Base-by-base conservation (phyloP, 106 monocot genomes). In the Phalaenopsis aphrodite region DNA sequence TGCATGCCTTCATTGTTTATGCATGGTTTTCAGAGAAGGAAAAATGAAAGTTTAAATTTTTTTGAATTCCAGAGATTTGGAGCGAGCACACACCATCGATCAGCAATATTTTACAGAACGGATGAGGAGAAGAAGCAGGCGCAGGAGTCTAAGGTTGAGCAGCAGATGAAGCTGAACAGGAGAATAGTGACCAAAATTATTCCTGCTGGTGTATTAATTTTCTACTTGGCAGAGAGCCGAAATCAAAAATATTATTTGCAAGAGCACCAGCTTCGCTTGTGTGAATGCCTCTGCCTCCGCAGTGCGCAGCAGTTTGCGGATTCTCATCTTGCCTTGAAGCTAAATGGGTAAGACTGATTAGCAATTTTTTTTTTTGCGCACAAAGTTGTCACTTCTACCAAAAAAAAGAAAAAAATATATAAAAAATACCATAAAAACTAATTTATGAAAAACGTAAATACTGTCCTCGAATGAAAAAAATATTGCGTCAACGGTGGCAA, bases 101-200 rank as follows among this genome's bases (percentile, higher is more conserved):
- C 89, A 5, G 86, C 81, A 5, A 89, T 89, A 49, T 89, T 89
- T 38, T 86, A 81, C 66, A 49, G 73, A 41, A 75, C 84, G 23
- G 86, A 89, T 9, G 89, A 86, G 72, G 80, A 89, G 84, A 84
- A 46, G 84, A 89, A 84, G 83, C 55, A 69, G 52, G 86, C 89
- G 7, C 89, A 77, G 48, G 81, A 86, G 73, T 68, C 84, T 1
- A 89, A 89, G 84, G 81, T 89, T 39, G 81, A 79, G 47, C 38
- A 75, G 56, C 88, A 89, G 72, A 83, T 89, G 89, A 84, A 78
- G 68, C 81, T 86, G 41, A 84, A 86, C 84, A 78, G 78, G 49
- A 89, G 89, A 76, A 86, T 89, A 12, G 89, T 89, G 24, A 89
- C 89, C 14, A 81, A 81, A 68, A 86, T 89, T 38, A 14, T 84